phyloP scores from a whole-genome alignment of 768 basidiomycete genomes.

The Macrocybe gigantea region DNA sequence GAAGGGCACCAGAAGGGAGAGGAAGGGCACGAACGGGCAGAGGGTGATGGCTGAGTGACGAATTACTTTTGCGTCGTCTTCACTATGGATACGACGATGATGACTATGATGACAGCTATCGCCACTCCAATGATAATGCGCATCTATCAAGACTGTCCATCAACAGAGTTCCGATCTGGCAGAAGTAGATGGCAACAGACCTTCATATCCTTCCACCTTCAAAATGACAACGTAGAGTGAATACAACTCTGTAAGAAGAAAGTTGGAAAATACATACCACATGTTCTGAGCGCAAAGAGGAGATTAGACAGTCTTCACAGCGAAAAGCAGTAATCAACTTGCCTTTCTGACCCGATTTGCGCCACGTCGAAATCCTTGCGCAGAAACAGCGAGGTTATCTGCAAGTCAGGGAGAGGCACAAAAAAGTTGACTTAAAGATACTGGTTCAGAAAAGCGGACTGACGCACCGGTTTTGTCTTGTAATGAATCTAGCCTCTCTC shows the following conservation, averaged over 20 bases:
- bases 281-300: conserved; percentile 53
- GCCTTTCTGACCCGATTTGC: conserved; percentile 98
- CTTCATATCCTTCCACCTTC: conserved; percentile 98
- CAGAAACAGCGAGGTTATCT: conserved; percentile 97
- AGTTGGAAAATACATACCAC: conserved; percentile 58
- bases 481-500: conserved; percentile 87
- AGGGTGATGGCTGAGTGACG: too few species aligned
- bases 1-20: conserved; percentile 7
- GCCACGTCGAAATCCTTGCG: conserved; percentile 97
- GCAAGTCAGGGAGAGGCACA: conserved; percentile 4
- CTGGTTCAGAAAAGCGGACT: neutral
- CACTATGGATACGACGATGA: conserved; percentile 94
- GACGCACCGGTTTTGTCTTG: conserved; percentile 96
- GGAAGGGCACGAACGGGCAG: neutral
- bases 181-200: conserved; percentile 29
- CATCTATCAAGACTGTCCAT: conserved; percentile 52
- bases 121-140: conserved; percentile 92
- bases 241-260: too few species aligned
- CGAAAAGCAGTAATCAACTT: conserved; percentile 19
- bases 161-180: conserved; percentile 3
- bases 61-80: conserved; percentile 63
- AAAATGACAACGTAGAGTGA: neutral
- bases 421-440: conserved; percentile 1
- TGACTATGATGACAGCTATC: conserved; percentile 85
- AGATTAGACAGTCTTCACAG: conserved; percentile 4